Conservation (phyloP, 78 protist genomes). For the Dictyostelium discoideum region dicty_2.7 NC_007091.3:4061001-4061500, state of each 20-base stretch:
- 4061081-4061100: background rate
- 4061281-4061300: background rate
- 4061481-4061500: no score
- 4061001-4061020: conserved; percentile 80
- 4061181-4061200: background rate
- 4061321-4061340: conserved; percentile 20
- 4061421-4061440: background rate
- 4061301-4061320: background rate
- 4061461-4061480: background rate
- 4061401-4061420: conserved; percentile 11
- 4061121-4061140: conserved; percentile 14
- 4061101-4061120: background rate
- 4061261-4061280: conserved; percentile 4
- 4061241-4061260: conserved; percentile 76
- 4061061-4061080: conserved; percentile 48
- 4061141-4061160: background rate
- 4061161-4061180: background rate
- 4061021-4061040: conserved; percentile 13
- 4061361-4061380: conserved; percentile 69
- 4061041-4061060: conserved; percentile 26
- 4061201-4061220: conserved; percentile 7
- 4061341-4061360: background rate
- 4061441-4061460: conserved; percentile 17
- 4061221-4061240: background rate
- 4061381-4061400: conserved; percentile 45